Conservation (phyloP, 179 eudicot species). For the Silene noctiflora region DNA sequence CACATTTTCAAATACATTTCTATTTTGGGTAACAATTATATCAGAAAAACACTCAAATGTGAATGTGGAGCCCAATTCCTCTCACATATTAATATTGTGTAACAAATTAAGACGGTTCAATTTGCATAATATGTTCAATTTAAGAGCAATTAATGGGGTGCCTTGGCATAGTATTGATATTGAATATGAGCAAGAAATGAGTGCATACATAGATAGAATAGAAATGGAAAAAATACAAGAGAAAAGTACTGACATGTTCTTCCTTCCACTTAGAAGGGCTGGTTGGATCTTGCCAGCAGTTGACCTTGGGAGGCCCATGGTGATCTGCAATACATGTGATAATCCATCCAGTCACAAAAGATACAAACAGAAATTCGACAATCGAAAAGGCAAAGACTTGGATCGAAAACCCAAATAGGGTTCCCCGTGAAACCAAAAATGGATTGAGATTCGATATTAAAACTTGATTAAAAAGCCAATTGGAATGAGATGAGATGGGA, state of each 20-base stretch:
- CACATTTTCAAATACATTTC: neutral
- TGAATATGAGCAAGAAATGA: neutral
- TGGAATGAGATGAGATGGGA: too few relatives aligned
- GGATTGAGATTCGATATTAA: neutral
- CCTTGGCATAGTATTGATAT: neutral
- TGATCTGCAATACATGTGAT: conserved; percentile 37
- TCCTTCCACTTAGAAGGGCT: conserved; percentile 70
- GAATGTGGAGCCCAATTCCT: too few relatives aligned
- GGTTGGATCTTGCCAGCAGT: conserved; percentile 61
- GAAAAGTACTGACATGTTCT: conserved; percentile 53
- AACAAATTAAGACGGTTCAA: too few relatives aligned
- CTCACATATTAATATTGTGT: too few relatives aligned
- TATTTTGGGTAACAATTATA: neutral
- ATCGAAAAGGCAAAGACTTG: neutral
- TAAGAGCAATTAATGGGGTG: neutral
- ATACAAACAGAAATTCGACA: too few relatives aligned
- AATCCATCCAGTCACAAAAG: neutral
- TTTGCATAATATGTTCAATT: too few relatives aligned
- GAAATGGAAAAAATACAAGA: neutral
- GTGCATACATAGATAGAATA: neutral
- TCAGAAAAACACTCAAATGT: too few relatives aligned
- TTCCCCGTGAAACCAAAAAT: neutral
- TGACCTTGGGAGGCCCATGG: conserved; percentile 55
- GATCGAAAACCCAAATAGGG: neutral
- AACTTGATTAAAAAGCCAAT: too few relatives aligned